These are phyloP conservation scores for Russula vinacea DNA, from an alignment of 768 basidiomycete genomes.

Conservation along the genomic window DNA sequence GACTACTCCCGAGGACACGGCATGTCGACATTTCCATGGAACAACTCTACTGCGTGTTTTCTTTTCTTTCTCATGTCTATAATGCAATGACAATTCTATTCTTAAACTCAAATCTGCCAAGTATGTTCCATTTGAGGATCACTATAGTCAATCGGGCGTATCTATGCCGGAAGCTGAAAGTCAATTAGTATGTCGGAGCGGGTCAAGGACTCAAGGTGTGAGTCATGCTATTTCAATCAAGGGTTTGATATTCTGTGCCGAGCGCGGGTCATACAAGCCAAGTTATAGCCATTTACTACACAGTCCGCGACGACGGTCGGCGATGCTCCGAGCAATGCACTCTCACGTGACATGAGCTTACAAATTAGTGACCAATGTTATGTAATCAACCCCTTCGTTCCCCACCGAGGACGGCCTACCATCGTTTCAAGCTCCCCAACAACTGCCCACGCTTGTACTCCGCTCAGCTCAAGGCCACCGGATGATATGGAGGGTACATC, in stretches of 20 bases:
- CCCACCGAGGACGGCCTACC: neutral
- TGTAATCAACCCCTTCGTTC: no score
- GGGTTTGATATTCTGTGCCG: constrained; percentile 31
- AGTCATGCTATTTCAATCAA: neutral
- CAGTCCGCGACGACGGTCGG: no score
- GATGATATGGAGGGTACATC: neutral
- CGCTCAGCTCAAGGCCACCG: constrained; percentile 9
- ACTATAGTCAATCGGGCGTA: no score
- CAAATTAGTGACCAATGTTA: no score
- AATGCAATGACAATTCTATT: neutral
- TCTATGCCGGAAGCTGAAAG: no score
- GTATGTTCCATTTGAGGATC: neutral
- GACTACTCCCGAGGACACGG: constrained; percentile 50
- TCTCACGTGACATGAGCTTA: no score
- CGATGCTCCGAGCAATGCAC: no score
- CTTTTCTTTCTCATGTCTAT: constrained; percentile 2
- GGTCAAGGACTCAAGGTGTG: no score
- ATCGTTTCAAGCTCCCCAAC: constrained; percentile 1
- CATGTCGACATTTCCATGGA: constrained; percentile 61
- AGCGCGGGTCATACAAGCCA: neutral
- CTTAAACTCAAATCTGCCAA: neutral
- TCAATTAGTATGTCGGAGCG: no score
- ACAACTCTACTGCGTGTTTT: constrained; percentile 38
- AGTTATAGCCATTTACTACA: neutral
- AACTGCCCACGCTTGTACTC: constrained; percentile 6